Evolutionary conservation across 1,139 yeast genomes (phyloP).

Genomic region (Blastobotrys apis): DNA sequence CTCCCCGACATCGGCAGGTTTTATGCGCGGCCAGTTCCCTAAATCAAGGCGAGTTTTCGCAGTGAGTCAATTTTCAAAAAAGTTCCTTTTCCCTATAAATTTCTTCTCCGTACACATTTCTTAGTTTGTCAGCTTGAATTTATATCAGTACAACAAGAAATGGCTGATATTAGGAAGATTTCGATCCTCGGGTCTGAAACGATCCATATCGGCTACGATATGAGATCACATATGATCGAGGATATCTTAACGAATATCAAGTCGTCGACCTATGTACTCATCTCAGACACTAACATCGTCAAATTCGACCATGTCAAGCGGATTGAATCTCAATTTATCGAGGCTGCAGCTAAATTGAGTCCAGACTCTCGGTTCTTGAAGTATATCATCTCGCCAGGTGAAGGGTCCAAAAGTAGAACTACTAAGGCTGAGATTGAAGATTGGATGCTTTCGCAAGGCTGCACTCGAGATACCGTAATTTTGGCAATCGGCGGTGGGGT

Average conservation of each 20-base stretch:
- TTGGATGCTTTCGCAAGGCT: slow-evolving; percentile 74
- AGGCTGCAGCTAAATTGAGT: slow-evolving; percentile 11
- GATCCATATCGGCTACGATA: slow-evolving; percentile 87
- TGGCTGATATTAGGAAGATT: slow-evolving; percentile 23
- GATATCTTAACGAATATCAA: slow-evolving; percentile 59
- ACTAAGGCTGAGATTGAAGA: slow-evolving; percentile 95
- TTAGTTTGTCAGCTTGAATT: no score
- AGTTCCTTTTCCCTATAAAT: no score
- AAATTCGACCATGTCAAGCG: slow-evolving; percentile 55
- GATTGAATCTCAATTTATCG: slow-evolving; percentile 38
- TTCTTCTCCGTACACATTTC: no score
- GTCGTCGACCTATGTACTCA: slow-evolving; percentile 87
- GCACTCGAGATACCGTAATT: slow-evolving; percentile 94
- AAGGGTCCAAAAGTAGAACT: slow-evolving; percentile 78
- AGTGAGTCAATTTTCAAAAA: no score
- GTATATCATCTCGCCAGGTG: slow-evolving; percentile 88
- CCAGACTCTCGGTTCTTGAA: slow-evolving; percentile 48
- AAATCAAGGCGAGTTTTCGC: no score
- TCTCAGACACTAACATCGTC: slow-evolving; percentile 81
- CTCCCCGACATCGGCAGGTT: no score
- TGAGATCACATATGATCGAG: slow-evolving; percentile 68
- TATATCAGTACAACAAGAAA: no score
- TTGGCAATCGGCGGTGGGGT: slow-evolving; percentile 98
- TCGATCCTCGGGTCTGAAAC: slow-evolving; percentile 65
- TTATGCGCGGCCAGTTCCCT: no score